Conservation (phyloP, 306 rosid genomes). For the Dicorynia guianensis region DNA sequence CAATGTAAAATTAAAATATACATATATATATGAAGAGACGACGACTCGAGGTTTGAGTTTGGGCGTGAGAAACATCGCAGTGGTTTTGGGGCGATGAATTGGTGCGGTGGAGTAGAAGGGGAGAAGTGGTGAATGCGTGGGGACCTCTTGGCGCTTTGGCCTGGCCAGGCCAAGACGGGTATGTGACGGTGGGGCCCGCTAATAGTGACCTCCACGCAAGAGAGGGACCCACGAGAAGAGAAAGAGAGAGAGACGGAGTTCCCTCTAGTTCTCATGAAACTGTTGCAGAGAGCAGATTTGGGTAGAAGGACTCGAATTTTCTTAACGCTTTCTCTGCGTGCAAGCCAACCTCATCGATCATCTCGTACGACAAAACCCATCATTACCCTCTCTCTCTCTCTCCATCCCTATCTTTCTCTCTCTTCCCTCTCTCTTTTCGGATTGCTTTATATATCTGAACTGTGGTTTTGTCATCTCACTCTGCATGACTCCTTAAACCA, state of each 20-base stretch:
- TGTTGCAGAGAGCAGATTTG: constrained; percentile 53
- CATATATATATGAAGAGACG: constrained; percentile 41
- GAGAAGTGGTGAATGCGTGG: constrained; percentile 38
- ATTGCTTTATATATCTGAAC: constrained; percentile 58
- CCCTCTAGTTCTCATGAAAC: constrained; percentile 50
- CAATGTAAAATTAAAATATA: background rate
- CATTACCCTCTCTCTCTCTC: constrained; percentile 34
- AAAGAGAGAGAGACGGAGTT: background rate
- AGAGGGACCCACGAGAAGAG: constrained; percentile 53
- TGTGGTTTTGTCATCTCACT: constrained; percentile 55
- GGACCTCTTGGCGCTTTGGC: constrained; percentile 28
- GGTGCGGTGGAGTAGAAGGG: background rate
- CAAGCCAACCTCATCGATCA: constrained; percentile 66
- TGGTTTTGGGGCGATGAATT: constrained; percentile 29
- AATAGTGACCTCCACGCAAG: constrained; percentile 82
- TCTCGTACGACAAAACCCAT: constrained; percentile 58
- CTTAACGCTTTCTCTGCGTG: constrained; percentile 67
- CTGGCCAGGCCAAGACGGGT: background rate
- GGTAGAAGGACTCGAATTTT: constrained; percentile 49
- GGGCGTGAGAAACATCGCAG: constrained; percentile 42
- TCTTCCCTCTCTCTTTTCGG: constrained; percentile 29
- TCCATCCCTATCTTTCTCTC: constrained; percentile 6
- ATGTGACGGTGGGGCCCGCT: constrained; percentile 45
- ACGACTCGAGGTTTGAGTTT: constrained; percentile 42
- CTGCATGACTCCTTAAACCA: constrained; percentile 54